These are phyloP conservation scores for Chalaropsis ovoidea DNA, from an alignment of 2,329 filamentous ascomycete genomes.

Conservation along the genomic window DNA sequence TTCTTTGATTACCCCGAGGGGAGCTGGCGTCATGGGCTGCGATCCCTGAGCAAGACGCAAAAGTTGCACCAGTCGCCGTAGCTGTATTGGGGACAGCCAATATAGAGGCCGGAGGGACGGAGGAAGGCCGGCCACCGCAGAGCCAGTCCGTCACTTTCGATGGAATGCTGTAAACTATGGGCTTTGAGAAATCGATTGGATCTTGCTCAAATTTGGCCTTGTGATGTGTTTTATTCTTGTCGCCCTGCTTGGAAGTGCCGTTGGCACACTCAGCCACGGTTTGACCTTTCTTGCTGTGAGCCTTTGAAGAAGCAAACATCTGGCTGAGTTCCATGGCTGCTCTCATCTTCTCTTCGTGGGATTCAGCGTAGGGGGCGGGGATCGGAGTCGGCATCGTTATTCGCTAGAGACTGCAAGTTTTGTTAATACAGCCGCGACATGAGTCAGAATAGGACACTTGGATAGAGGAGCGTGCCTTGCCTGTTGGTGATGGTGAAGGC, in stretches of 20 bases:
- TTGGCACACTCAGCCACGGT: background rate
- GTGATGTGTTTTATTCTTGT: background rate
- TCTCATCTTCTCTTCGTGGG: background rate
- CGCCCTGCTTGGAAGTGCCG: background rate
- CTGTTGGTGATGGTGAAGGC: too few relatives aligned
- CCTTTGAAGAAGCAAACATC: conserved; percentile 6
- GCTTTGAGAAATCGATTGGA: background rate
- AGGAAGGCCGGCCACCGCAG: background rate
- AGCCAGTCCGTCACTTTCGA: background rate
- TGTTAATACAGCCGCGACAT: background rate
- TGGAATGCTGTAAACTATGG: background rate
- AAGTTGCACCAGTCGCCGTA: background rate
- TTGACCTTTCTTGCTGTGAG: background rate
- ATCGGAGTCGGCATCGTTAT: background rate
- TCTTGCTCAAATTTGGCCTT: background rate
- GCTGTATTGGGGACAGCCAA: background rate
- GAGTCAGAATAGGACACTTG: too few relatives aligned
- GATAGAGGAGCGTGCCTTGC: too few relatives aligned
- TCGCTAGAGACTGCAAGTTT: background rate
- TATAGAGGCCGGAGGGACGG: background rate
- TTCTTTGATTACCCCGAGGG: background rate
- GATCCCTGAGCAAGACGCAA: background rate
- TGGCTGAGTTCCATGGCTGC: background rate
- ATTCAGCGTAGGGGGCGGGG: background rate
- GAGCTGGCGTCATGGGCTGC: background rate